Evolutionary conservation across 1,284 basidiomycete genomes (phyloP), one percentile per base, ranked within the genome.

Genomic region (Cutaneotrichosporon daszewskae): DNA sequence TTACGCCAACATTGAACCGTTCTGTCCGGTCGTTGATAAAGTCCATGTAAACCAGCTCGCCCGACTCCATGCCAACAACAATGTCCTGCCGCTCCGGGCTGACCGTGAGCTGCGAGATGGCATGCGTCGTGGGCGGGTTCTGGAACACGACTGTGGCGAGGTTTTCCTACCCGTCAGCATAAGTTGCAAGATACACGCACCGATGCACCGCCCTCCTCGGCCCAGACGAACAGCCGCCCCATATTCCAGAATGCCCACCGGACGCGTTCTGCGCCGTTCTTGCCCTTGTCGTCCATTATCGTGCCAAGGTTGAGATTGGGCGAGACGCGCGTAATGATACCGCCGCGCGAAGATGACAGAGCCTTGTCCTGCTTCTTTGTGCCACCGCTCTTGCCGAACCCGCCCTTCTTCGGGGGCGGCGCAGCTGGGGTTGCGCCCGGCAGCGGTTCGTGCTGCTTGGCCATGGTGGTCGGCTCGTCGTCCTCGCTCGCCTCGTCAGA

Each of bases 1-100:
- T 60, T 60, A 84, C 87, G 67, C 84, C 82, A 66, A 96, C 96
- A 74, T 97, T 97, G 42, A 96, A 75, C 20, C 92, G 85, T 8
- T 80, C 80, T 62, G 96, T 97, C 32, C 86, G 82, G 13, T 66
- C 67, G 13, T 60, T 29, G 80, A 85, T 37, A 78, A 80, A 60
- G 89, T 83, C 37, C 49, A 95, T 77, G 87, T 91, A 95, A 39
- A 98, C 73, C 19, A 98, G 75, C 69, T 98, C 94, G 13, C 94
- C 94, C 0, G 88, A 85, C 53, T 76, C 78, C 64, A 98, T 97
- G 3, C 94, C 94, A 57, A 98, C 84, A 43, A 97, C 78, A 11
- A 96, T 77, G 63, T 98, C 95, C 29, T 97, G 73, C 33, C 82
- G 79, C 40, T 88, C 84, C 5, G 82, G 74, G 10, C 58, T 59